Conservation (phyloP, 129 eudicot species). For the Apium graveolens region DNA sequence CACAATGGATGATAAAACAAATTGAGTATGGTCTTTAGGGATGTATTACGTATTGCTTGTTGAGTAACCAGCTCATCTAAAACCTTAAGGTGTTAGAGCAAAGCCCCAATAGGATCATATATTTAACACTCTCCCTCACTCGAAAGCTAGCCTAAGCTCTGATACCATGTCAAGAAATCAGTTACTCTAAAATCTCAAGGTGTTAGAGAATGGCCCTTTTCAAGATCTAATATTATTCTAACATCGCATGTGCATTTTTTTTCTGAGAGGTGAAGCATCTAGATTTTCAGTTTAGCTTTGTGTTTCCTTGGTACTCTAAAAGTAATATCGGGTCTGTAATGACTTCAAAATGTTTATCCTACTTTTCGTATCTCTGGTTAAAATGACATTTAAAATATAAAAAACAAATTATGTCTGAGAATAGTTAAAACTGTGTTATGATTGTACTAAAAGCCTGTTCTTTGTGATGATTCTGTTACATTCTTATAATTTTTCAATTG, state of each 20-base stretch:
- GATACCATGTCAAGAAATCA: too few relatives aligned
- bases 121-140: too few relatives aligned
- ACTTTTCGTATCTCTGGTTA: conserved; percentile 68
- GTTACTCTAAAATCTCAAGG: too few relatives aligned
- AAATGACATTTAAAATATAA: conserved; percentile 95
- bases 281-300: background rate
- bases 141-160: too few relatives aligned
- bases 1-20: background rate
- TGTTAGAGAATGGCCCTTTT: too few relatives aligned
- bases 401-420: conserved; percentile 4
- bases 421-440: background rate
- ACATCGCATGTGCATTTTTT: too few relatives aligned
- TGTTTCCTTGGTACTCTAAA: background rate
- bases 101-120: too few relatives aligned
- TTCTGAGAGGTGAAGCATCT: background rate
- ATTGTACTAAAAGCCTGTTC: background rate
- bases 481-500: conserved; percentile 1
- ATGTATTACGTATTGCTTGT: background rate
- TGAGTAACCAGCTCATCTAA: too few relatives aligned
- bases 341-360: conserved; percentile 11
- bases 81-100: too few relatives aligned
- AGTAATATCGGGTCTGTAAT: conserved; percentile 1
- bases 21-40: background rate
- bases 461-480: background rate
- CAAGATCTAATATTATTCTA: too few relatives aligned